These are phyloP conservation scores for Penicillium cosmopolitanum DNA, from an alignment of 495 filamentous ascomycete genomes.

Conservation along the genomic window DNA sequence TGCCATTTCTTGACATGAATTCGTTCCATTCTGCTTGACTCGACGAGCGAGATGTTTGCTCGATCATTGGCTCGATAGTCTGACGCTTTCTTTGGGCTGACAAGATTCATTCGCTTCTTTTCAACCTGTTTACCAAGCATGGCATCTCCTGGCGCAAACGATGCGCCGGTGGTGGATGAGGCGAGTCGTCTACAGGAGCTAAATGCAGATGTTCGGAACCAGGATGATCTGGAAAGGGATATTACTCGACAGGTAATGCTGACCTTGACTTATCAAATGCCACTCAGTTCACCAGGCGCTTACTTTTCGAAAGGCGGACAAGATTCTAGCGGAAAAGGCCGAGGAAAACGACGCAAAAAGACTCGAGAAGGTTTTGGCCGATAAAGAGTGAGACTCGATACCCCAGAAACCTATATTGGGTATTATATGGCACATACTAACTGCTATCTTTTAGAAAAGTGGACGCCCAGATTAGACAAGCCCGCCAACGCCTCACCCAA, in stretches of 20 bases:
- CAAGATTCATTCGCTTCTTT: not conserved
- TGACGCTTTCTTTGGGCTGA: slow-evolving; percentile 14
- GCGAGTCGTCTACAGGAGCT: slow-evolving; percentile 66
- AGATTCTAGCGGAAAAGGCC: slow-evolving; percentile 76
- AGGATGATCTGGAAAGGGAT: slow-evolving; percentile 82
- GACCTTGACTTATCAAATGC: not conserved
- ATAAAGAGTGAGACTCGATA: slow-evolving; percentile 53
- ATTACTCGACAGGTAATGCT: slow-evolving; percentile 55
- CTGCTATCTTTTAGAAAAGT: slow-evolving; percentile 43
- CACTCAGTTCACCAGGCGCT: slow-evolving; percentile 1
- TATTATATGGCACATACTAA: not conserved
- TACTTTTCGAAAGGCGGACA: slow-evolving; percentile 63
- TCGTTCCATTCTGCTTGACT: not conserved
- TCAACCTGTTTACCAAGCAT: not conserved
- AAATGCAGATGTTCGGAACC: slow-evolving; percentile 75
- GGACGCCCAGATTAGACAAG: slow-evolving; percentile 49
- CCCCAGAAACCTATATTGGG: too few species aligned
- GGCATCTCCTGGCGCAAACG: not conserved
- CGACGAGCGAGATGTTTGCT: not conserved
- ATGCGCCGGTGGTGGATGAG: slow-evolving; percentile 38
- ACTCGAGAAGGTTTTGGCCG: slow-evolving; percentile 71
- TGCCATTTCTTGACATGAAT: not conserved
- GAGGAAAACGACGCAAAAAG: slow-evolving; percentile 87
- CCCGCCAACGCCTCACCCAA: slow-evolving; percentile 54
- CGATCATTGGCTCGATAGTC: not conserved